Evolutionary conservation across 345 rosid species (phyloP).

Genomic region (Lumnitzera racemosa): DNA sequence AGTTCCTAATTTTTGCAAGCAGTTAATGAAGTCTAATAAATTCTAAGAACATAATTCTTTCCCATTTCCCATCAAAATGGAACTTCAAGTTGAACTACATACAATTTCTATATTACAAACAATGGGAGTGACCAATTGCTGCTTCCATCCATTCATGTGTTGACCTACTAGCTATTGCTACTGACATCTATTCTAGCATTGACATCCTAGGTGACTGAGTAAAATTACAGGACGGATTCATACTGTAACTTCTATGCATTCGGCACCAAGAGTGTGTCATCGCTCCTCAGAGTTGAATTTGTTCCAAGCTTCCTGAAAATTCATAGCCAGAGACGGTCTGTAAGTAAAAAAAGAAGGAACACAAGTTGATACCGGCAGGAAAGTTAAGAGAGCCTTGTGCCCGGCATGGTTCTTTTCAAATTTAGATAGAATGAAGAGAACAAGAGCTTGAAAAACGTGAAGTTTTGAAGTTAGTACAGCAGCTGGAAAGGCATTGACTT

Average conservation of each 20-base stretch:
- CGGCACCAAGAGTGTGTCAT: conserved; percentile 17
- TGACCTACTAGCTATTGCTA: neutral
- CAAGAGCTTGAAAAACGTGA: too few relatives aligned
- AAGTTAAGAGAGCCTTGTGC: too few relatives aligned
- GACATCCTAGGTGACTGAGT: neutral
- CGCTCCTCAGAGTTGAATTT: conserved; percentile 92
- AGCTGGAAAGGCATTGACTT: too few relatives aligned
- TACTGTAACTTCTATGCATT: conserved; percentile 3
- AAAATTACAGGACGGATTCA: too few relatives aligned
- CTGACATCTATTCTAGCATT: neutral
- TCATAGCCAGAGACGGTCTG: conserved; percentile 4
- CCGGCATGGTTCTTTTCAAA: too few relatives aligned
- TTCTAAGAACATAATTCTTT: too few relatives aligned
- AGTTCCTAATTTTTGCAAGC: too few relatives aligned
- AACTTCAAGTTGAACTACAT: neutral
- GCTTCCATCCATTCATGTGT: conserved; percentile 3
- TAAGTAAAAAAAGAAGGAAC: neutral
- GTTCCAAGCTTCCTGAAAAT: conserved; percentile 89
- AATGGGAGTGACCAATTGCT: neutral
- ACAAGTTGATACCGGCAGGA: neutral
- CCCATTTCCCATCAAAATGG: neutral
- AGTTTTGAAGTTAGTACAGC: too few relatives aligned
- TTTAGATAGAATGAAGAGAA: too few relatives aligned
- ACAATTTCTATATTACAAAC: neutral
- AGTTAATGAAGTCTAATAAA: too few relatives aligned